Evolutionary conservation across 257 asterid genomes (phyloP), one percentile per base, ranked within the genome.

Genomic region (Salvia miltiorrhiza): DNA sequence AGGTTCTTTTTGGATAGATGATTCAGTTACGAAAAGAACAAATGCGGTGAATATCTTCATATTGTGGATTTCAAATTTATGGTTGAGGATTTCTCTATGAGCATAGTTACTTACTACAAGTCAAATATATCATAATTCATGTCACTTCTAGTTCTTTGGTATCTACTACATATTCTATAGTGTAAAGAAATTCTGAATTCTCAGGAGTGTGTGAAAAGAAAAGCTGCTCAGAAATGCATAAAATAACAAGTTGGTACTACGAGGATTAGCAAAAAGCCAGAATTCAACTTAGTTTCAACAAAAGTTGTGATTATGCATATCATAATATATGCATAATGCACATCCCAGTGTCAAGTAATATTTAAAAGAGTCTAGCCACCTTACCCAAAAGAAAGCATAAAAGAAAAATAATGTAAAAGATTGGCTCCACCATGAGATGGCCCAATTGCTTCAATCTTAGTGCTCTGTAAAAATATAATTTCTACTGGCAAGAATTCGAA

Each of bases 401-500:
- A 20, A 60, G 32, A 60, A 17, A 37, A 12, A 47, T 3, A 43
- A 26, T n/a, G n/a, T 14, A 37, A 65, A 43, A 41, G 47, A 33
- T 39, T 21, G 76, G 80, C 69, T 71, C 70, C 79, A 55, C 70
- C 52, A 65, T 48, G 14, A 50, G 58, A 70, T 13, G 56, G 75
- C 60, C 67, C 68, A 50, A 71, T 57, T 39, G 48, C 45, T 55
- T 41, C 50, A 49, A 43, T 65, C 65, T 69, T 28, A 72, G 78
- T 75, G 83, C 82, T 76, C 63, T 30, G 50, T 76, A 41, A 65
- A 71, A 67, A 58, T 41, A 69, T 16, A 53, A 47, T 39, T 49
- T 71, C 40, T 60, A 47, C 67, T 73, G 76, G 78, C 75, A 67
- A 65, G 77, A 77, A 73, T 74, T 76, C 79, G 84, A 75, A 65